A percentile compares a stretch with the other conserved stretches of the same genome.
These are phyloP conservation scores for Podospora didyma DNA, from an alignment of 495 filamentous ascomycete species.

Conservation along the genomic window DNA sequence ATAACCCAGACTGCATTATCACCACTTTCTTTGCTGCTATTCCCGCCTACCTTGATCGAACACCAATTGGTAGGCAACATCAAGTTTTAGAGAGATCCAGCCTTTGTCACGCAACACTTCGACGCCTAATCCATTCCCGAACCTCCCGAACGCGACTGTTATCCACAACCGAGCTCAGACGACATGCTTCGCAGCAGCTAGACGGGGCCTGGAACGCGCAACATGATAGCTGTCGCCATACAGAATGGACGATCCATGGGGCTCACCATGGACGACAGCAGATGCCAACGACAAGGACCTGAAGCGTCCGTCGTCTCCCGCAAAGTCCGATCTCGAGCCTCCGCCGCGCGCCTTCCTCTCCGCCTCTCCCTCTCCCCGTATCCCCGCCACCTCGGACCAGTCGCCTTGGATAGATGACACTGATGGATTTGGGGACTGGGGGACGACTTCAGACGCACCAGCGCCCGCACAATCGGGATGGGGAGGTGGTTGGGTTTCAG, in stretches of 20 bases:
- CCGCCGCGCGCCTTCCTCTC: constrained; percentile 44
- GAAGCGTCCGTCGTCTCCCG: constrained; percentile 28
- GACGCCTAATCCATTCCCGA: background rate
- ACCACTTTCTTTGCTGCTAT: background rate
- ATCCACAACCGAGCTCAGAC: background rate
- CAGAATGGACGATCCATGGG: constrained; percentile 57
- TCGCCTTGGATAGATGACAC: constrained; percentile 47
- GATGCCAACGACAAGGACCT: constrained; percentile 27
- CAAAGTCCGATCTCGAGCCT: constrained; percentile 37
- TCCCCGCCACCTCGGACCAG: constrained; percentile 24
- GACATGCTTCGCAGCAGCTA: constrained; percentile 15
- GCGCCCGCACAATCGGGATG: constrained; percentile 28
- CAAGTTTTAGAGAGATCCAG: too few relatives aligned
- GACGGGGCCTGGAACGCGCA: constrained; percentile 8
- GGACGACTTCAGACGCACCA: constrained; percentile 24
- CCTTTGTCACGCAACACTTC: too few relatives aligned
- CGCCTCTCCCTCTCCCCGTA: constrained; percentile 25
- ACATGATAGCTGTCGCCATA: constrained; percentile 24
- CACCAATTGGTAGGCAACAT: too few relatives aligned
- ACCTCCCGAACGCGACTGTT: background rate
- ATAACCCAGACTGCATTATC: background rate
- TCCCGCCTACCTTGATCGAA: too few relatives aligned
- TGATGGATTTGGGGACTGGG: constrained; percentile 41
- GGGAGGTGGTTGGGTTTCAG: constrained; percentile 29
- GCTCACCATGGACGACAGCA: constrained; percentile 45